Conservation (phyloP, 192 early-diverging fungal species). For the Coemansia sp. region DNA sequence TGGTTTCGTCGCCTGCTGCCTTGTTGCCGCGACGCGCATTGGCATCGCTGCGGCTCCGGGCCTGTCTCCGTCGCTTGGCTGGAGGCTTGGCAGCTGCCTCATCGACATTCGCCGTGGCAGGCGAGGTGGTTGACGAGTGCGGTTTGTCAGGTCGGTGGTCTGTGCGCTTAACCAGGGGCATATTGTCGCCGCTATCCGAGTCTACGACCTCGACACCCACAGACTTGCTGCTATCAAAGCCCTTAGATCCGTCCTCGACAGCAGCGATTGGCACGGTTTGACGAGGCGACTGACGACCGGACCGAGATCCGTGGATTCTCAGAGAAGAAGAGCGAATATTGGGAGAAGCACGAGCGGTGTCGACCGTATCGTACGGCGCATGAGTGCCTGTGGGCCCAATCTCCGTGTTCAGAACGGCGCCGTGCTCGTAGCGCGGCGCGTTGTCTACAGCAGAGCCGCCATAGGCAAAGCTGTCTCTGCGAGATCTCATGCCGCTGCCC, state of each 20-base stretch:
- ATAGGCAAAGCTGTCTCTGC: not conserved
- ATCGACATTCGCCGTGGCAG: not conserved
- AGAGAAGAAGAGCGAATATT: conserved; percentile 6
- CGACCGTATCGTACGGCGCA: not conserved
- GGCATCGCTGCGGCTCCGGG: conserved; percentile 2
- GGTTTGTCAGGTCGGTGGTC: not conserved
- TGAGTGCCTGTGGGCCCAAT: not conserved
- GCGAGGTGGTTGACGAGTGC: not conserved
- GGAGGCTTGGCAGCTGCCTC: conserved; percentile 14
- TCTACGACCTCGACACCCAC: not conserved
- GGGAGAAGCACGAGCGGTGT: conserved; percentile 4
- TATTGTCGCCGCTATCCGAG: conserved; percentile 29
- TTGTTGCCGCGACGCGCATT: conserved; percentile 16
- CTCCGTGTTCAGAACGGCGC: not conserved
- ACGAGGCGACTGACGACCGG: not conserved
- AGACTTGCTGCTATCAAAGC: conserved; percentile 4
- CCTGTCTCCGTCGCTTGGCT: conserved; percentile 24
- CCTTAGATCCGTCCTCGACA: not conserved
- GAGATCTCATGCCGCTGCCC: not conserved
- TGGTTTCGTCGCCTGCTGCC: not conserved
- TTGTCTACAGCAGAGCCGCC: not conserved
- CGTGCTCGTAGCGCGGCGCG: not conserved
- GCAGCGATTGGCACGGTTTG: conserved; percentile 7
- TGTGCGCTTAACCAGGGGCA: conserved; percentile 22
- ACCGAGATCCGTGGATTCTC: conserved; percentile 15